Percentiles rank a stretch among this genome's conserved stretches.
phyloP scores from a whole-genome alignment of 345 rosid genomes.

The Xanthoceras sorbifolium region DNA sequence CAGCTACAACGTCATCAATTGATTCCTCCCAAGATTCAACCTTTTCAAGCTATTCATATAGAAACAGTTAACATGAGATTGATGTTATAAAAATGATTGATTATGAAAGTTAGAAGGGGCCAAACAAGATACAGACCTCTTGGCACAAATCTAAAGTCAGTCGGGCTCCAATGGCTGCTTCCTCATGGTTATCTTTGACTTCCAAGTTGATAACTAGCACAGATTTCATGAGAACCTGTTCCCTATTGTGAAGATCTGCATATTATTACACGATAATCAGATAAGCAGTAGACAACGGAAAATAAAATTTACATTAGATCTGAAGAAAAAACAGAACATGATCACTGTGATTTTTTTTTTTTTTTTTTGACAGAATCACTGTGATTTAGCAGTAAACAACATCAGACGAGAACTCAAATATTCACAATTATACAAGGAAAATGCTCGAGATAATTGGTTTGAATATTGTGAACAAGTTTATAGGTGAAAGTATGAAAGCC shows the following conservation, averaged over 20 bases:
- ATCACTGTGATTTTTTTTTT: background rate
- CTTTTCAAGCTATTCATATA: conserved; percentile 60
- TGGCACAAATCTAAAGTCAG: conserved; percentile 85
- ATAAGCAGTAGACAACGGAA: background rate
- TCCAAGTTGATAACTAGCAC: conserved; percentile 90
- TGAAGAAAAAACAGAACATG: background rate
- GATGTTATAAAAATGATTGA: background rate
- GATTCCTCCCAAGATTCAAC: conserved; percentile 88
- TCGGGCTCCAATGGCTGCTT: conserved; percentile 89
- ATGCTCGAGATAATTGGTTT: background rate
- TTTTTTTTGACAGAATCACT: background rate
- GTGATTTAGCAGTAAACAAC: background rate
- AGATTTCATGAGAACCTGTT: conserved; percentile 64
- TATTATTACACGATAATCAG: conserved; percentile 1
- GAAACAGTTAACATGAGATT: background rate
- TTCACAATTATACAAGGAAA: background rate
- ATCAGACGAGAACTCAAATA: background rate
- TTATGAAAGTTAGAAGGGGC: background rate
- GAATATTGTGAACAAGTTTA: background rate
- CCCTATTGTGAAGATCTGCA: conserved; percentile 86
- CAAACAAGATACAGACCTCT: conserved; percentile 49
- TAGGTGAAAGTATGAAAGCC: background rate
- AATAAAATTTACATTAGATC: background rate
- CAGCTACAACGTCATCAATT: conserved; percentile 66
- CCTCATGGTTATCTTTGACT: conserved; percentile 97